Base-by-base conservation (phyloP, 805 yeast species). In the Scheffersomyces ergatensis region DNA sequence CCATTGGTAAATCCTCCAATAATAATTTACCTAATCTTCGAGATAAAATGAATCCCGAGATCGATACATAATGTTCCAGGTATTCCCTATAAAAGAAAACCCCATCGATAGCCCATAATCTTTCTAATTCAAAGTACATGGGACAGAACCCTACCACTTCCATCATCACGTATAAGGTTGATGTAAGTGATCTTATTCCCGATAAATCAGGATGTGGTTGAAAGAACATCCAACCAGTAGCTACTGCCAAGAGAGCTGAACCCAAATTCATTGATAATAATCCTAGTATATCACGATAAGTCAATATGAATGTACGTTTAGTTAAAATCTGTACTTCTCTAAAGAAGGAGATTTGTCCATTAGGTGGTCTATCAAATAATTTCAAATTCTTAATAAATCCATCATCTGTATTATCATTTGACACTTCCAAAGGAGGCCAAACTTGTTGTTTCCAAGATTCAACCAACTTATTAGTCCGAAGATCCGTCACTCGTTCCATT, bases 161-260 rank as follows among this genome's bases (percentile, higher is more conserved):
- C 33, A 70, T 40, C 54, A 66, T 51, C 6, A 65, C 66, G 45
- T 68, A 70, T 16, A 68, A 50, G 13, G 51, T 37, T 1, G 74
- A 68, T 1, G 72, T 70, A 17, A 55, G 60, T 5, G 95, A 74
- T 45, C 95, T 62, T 16, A 85, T 72, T 5, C 95, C 95, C 0
- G 81, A 72, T 30, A 81, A 47, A 11, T 77, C 66, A 2, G 74
- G 70, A n/a, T 72, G 76, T 1, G 89, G 89, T 48, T 77, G 76
- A 55, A 62, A 83, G 53, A 82, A 88, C 32, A 88, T 73, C 89
- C 93, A 85, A 0, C 96, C 96, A 33, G 76, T 63, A 15, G 80
- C 63, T 2, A 79, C 54, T 0, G 89, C 85, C 45, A 85, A 63
- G 5, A 82, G 48, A 0, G 76, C 41, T 1, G 73, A 29, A 17